These are phyloP conservation scores for Aspergillus saccharolyticus DNA, from an alignment of 495 filamentous ascomycete genomes.

Conservation along the genomic window DNA sequence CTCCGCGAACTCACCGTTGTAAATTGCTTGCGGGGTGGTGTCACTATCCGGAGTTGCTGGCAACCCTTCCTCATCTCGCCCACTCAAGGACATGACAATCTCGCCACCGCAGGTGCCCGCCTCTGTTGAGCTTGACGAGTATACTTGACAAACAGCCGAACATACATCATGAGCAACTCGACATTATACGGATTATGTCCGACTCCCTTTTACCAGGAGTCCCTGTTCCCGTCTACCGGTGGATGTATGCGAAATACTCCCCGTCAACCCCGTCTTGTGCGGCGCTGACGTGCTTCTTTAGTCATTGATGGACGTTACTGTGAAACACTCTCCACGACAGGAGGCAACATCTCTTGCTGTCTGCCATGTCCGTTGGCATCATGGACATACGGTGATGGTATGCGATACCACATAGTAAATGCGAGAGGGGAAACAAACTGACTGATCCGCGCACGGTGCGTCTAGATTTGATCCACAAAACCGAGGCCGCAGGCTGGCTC, in stretches of 20 bases:
- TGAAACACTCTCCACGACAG: slow-evolving; percentile 41
- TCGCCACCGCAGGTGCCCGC: slow-evolving; percentile 8
- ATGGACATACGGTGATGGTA: slow-evolving; percentile 77
- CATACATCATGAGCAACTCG: slow-evolving; percentile 23
- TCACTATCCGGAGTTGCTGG: slow-evolving; percentile 4
- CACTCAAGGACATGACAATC: slow-evolving; percentile 15
- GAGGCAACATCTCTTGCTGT: slow-evolving; percentile 60
- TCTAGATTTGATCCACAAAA: slow-evolving; percentile 59
- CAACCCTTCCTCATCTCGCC: background rate
- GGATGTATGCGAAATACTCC: slow-evolving; percentile 55
- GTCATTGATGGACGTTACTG: slow-evolving; percentile 65
- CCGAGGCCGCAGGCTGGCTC: slow-evolving; percentile 67
- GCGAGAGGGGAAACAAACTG: too few relatives aligned
- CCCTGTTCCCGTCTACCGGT: slow-evolving; percentile 51
- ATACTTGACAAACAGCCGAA: slow-evolving; percentile 2
- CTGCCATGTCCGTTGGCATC: slow-evolving; percentile 83
- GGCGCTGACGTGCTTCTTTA: slow-evolving; percentile 28
- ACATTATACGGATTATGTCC: slow-evolving; percentile 50
- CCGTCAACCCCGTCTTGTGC: background rate
- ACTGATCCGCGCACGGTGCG: background rate
- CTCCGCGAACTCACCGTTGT: slow-evolving; percentile 15
- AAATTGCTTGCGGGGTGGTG: slow-evolving; percentile 20
- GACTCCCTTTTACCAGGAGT: slow-evolving; percentile 57
- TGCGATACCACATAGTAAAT: slow-evolving; percentile 17
- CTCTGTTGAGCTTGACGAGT: slow-evolving; percentile 3